Percentiles rank a stretch among this genome's conserved stretches.
These are phyloP conservation scores for Achlya hypogyna DNA, from an alignment of 352 stramenopile species.

Conservation along the genomic window DNA sequence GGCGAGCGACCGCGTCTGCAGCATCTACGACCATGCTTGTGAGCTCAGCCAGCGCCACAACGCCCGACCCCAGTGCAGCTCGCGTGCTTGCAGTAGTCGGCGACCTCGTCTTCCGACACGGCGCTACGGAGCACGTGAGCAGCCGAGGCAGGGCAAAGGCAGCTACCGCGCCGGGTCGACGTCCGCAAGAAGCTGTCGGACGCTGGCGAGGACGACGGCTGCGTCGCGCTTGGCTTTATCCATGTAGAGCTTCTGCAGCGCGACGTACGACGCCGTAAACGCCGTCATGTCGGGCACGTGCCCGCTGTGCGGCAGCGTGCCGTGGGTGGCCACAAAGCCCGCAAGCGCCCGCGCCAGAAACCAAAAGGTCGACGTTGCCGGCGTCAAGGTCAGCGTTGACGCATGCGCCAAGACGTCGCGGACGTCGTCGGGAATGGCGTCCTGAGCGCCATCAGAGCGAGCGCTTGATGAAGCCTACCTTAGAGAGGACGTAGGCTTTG, in stretches of 20 bases:
- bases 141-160: neutral
- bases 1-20: constrained; percentile 68
- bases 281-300: constrained; percentile 96
- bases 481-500: constrained; percentile 79
- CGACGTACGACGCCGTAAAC: constrained; percentile 90
- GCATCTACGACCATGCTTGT: constrained; percentile 27
- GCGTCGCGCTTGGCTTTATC: constrained; percentile 79
- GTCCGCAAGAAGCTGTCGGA: constrained; percentile 30
- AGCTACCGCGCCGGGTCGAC: constrained; percentile 27
- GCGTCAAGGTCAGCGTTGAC: constrained; percentile 29
- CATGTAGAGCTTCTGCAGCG: constrained; percentile 91
- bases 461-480: constrained; percentile 26
- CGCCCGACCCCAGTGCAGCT: constrained; percentile 68
- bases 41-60: neutral
- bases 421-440: constrained; percentile 59
- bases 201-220: constrained; percentile 27
- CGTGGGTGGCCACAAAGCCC: constrained; percentile 58
- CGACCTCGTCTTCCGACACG: constrained; percentile 49
- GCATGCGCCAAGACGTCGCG: constrained; percentile 40
- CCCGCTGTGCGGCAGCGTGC: constrained; percentile 77
- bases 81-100: constrained; percentile 90
- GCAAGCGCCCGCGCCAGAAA: constrained; percentile 59
- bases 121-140: constrained; percentile 21
- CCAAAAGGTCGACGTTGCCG: constrained; percentile 61
- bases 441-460: neutral